phyloP scores from a whole-genome alignment of 2,329 filamentous ascomycete genomes.

The Trichoderma endophyticum region DNA sequence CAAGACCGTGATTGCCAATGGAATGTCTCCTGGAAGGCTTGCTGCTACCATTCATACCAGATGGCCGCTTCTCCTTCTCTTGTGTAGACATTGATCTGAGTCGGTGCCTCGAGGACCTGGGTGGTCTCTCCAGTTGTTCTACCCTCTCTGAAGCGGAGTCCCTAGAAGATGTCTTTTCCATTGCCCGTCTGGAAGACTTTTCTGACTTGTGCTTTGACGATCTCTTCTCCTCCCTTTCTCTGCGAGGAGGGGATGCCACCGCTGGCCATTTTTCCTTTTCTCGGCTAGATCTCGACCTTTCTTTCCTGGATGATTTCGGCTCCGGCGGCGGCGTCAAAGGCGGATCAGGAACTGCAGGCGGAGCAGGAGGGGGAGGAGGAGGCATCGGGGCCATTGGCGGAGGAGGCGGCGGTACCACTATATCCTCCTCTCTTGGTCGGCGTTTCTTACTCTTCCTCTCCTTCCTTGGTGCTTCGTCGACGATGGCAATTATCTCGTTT shows the following conservation, averaged over 20 bases:
- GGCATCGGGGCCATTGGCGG: conserved; percentile 28
- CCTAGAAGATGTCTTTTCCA: conserved; percentile 59
- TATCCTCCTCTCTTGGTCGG: conserved; percentile 23
- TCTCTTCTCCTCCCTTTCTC: conserved; percentile 45
- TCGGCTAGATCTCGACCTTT: conserved; percentile 72
- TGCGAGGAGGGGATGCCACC: conserved; percentile 44
- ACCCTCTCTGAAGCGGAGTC: conserved; percentile 73
- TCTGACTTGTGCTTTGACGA: conserved; percentile 64
- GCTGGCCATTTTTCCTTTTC: conserved; percentile 70
- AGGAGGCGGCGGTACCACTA: conserved; percentile 31
- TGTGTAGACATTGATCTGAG: conserved; percentile 66
- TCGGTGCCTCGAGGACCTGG: conserved; percentile 52
- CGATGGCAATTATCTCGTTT: conserved; percentile 48
- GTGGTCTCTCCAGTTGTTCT: conserved; percentile 44
- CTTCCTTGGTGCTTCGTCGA: conserved; percentile 48
- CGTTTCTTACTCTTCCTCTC: conserved; percentile 37
- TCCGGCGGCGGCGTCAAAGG: conserved; percentile 53
- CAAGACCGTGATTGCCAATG: conserved; percentile 61
- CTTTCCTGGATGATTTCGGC: conserved; percentile 64
- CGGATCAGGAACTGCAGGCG: conserved; percentile 46
- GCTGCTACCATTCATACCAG: conserved; percentile 44
- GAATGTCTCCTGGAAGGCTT: conserved; percentile 67
- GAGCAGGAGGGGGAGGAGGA: conserved; percentile 36
- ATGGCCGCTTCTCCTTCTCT: conserved; percentile 59
- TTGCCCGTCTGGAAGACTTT: conserved; percentile 51